Conservation (phyloP, 352 stramenopile species). For the Achlya hypogyna region DNA sequence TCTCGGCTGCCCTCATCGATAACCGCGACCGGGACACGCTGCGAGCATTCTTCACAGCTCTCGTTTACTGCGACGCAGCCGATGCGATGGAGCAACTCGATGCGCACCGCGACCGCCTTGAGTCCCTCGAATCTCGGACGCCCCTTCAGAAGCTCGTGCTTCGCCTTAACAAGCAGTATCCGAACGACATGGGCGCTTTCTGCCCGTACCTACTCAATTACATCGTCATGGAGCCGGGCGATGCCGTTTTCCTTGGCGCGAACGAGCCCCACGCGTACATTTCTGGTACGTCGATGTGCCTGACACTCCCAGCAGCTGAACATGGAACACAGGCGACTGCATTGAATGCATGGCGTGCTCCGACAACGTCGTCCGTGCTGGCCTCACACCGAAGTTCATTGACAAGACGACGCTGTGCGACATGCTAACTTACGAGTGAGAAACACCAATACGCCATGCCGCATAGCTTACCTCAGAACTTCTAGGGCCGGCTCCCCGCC, state of each 20-base stretch:
- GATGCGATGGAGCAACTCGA: slow-evolving; percentile 64
- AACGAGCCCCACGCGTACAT: slow-evolving; percentile 99
- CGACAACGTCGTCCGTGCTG: slow-evolving; percentile 98
- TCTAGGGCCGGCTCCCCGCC: slow-evolving; percentile 41
- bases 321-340: slow-evolving; percentile 34
- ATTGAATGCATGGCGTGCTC: slow-evolving; percentile 99
- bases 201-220: slow-evolving; percentile 98
- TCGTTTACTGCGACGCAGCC: slow-evolving; percentile 65
- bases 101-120: slow-evolving; percentile 67
- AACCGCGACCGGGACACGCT: slow-evolving; percentile 37
- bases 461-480: slow-evolving; percentile 23
- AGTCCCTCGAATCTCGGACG: slow-evolving; percentile 21
- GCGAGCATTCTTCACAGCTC: slow-evolving; percentile 62
- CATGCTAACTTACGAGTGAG: slow-evolving; percentile 94
- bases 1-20: slow-evolving; percentile 29
- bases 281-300: slow-evolving; percentile 41
- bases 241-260: slow-evolving; percentile 96
- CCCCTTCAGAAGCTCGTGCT: slow-evolving; percentile 78
- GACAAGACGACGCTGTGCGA: slow-evolving; percentile 95
- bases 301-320: not conserved
- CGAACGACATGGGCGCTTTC: slow-evolving; percentile 95
- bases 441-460: not conserved
- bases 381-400: slow-evolving; percentile 98
- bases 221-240: slow-evolving; percentile 89
- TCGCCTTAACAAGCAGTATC: slow-evolving; percentile 90